phyloP scores from a whole-genome alignment of 306 rosid species.

The Abrus precatorius region DNA sequence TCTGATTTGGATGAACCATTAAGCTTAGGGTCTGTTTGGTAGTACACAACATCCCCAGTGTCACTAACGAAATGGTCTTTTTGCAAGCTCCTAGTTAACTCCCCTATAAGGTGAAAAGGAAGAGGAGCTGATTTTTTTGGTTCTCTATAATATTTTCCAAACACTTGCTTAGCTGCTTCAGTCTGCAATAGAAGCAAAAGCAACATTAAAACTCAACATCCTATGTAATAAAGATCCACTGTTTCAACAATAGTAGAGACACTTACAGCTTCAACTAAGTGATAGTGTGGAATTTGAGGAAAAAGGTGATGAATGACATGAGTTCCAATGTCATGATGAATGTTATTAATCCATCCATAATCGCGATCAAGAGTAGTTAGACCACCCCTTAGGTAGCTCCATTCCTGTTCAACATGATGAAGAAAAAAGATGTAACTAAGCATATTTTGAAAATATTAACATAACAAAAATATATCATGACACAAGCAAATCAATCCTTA shows the following conservation, averaged over 20 bases:
- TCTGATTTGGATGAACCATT: slow-evolving; percentile 45
- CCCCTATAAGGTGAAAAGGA: slow-evolving; percentile 85
- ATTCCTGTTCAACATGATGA: slow-evolving; percentile 58
- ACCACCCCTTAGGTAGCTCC: slow-evolving; percentile 86
- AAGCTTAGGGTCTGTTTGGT: slow-evolving; percentile 74
- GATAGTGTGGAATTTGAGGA: slow-evolving; percentile 88
- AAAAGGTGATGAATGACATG: slow-evolving; percentile 85
- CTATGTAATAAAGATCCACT: neutral
- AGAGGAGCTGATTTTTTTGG: slow-evolving; percentile 82
- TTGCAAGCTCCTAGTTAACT: slow-evolving; percentile 67
- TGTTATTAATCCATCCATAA: slow-evolving; percentile 85
- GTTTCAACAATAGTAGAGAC: slow-evolving; percentile 6
- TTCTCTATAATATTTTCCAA: slow-evolving; percentile 82
- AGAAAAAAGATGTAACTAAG: neutral
- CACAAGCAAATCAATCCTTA: neutral
- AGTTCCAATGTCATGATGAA: slow-evolving; percentile 85
- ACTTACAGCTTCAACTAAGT: slow-evolving; percentile 92
- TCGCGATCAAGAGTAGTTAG: slow-evolving; percentile 90
- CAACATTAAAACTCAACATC: slow-evolving; percentile 28
- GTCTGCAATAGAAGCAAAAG: slow-evolving; percentile 64
- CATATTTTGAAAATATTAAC: neutral
- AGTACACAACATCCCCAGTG: slow-evolving; percentile 88
- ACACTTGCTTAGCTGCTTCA: slow-evolving; percentile 85
- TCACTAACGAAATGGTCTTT: slow-evolving; percentile 89
- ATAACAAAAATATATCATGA: neutral